These are phyloP conservation scores for Leishmania gerbilli DNA, from an alignment of 208 protist genomes.

Conservation along the genomic window DNA sequence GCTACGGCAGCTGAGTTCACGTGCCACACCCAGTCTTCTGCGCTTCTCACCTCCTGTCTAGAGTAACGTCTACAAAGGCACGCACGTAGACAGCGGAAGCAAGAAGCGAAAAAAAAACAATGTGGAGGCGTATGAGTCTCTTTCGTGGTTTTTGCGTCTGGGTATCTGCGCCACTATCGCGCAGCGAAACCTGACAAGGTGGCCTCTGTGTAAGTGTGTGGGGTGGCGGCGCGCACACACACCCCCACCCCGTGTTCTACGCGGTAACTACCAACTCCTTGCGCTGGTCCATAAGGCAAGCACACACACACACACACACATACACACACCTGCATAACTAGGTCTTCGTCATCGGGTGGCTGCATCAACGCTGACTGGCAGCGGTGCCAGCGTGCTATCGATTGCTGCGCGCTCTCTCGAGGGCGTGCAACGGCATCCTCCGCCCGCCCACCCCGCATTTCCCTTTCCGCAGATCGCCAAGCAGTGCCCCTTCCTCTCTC, in stretches of 20 bases:
- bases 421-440: background rate
- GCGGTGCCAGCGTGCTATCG: background rate
- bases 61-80: too few species aligned
- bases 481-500: background rate
- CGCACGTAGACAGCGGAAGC: too few species aligned
- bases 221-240: background rate
- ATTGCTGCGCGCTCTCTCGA: background rate
- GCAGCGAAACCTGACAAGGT: background rate
- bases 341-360: background rate
- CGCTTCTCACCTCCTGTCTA: background rate
- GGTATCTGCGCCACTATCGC: background rate
- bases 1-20: conserved; percentile 32
- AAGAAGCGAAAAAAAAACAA: too few species aligned
- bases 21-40: background rate
- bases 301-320: background rate
- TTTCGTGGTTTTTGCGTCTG: background rate
- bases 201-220: background rate
- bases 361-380: background rate
- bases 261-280: background rate
- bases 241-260: background rate
- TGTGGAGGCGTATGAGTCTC: background rate
- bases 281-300: background rate
- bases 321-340: too few species aligned
- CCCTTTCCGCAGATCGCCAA: background rate
- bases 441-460: background rate